Conservation (phyloP, 768 basidiomycete species). For the Mrakia frigida region DNA sequence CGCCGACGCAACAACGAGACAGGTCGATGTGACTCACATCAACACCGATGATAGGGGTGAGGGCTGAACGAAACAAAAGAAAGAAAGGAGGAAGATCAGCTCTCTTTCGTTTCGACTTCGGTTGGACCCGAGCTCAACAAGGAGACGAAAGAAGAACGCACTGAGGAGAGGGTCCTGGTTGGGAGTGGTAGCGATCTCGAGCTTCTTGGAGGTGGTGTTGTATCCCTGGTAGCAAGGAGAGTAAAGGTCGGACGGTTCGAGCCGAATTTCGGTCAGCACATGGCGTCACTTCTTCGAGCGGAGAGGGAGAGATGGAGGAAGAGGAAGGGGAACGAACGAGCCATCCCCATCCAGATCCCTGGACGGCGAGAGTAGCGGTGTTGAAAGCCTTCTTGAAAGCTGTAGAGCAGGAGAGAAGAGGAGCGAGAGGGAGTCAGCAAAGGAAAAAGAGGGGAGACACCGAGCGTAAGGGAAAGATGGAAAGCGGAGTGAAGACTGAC, state of each 20-base stretch:
- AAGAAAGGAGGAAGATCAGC: neutral
- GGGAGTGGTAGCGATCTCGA: slow-evolving; percentile 86
- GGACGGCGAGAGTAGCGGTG: slow-evolving; percentile 73
- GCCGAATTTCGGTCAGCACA: neutral
- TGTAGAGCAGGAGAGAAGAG: neutral
- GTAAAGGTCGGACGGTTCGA: neutral
- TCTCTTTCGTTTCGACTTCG: neutral
- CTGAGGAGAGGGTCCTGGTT: slow-evolving; percentile 90
- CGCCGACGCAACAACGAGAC: too few relatives aligned
- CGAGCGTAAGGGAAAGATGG: too few relatives aligned
- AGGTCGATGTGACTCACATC: too few relatives aligned
- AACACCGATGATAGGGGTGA: slow-evolving; percentile 78
- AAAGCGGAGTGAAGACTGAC: neutral
- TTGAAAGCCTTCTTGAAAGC: slow-evolving; percentile 75
- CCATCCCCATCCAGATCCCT: slow-evolving; percentile 97
- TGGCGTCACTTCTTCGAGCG: neutral
- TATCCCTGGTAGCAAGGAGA: slow-evolving; percentile 56
- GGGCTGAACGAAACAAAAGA: slow-evolving; percentile 51
- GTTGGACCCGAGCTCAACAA: neutral
- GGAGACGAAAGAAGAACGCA: slow-evolving; percentile 33
- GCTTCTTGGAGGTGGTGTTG: slow-evolving; percentile 59
- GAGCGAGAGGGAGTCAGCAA: neutral
- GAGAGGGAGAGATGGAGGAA: neutral
- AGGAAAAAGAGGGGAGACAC: neutral
- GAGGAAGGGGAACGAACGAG: slow-evolving; percentile 51